phyloP scores from a whole-genome alignment of 805 yeast species.

The Cyberlindnera suaveolens region DNA sequence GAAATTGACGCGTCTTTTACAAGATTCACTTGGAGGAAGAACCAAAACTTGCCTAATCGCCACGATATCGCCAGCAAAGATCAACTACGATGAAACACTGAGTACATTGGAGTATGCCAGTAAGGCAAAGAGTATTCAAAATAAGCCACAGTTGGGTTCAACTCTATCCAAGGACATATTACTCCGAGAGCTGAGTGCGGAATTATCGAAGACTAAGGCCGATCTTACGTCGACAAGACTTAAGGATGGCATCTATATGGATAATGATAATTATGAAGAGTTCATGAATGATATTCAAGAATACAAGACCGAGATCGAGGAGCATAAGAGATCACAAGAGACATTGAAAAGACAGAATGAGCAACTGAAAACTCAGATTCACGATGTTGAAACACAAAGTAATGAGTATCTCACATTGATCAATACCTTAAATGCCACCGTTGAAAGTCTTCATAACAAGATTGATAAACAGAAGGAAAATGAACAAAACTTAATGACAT shows the following conservation, averaged over 20 bases:
- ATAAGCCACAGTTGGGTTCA: conserved; percentile 60
- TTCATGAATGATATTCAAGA: conserved; percentile 42
- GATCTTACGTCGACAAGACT: conserved; percentile 58
- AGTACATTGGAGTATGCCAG: conserved; percentile 86
- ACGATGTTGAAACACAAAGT: conserved; percentile 18
- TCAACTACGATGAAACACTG: conserved; percentile 73
- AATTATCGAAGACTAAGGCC: conserved; percentile 40
- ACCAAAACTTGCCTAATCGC: conserved; percentile 86
- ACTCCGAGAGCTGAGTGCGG: conserved; percentile 43
- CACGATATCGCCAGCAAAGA: conserved; percentile 76
- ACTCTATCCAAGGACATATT: conserved; percentile 45
- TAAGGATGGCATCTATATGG: conserved; percentile 62
- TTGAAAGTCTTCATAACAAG: conserved; percentile 24
- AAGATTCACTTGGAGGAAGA: conserved; percentile 81
- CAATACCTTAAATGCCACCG: conserved; percentile 22
- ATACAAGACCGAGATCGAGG: conserved; percentile 43
- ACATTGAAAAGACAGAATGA: conserved; percentile 32
- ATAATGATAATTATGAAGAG: conserved; percentile 51
- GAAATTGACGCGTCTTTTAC: conserved; percentile 65
- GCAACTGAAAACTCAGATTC: conserved; percentile 18
- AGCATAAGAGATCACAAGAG: conserved; percentile 36
- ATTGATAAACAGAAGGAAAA: conserved; percentile 26
- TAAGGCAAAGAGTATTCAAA: conserved; percentile 75
- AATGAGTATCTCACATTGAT: conserved; percentile 20
- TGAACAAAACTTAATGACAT: conserved; percentile 26